Evolutionary conservation across 257 asterid species (phyloP).

Genomic region (Anisodus tanguticus): DNA sequence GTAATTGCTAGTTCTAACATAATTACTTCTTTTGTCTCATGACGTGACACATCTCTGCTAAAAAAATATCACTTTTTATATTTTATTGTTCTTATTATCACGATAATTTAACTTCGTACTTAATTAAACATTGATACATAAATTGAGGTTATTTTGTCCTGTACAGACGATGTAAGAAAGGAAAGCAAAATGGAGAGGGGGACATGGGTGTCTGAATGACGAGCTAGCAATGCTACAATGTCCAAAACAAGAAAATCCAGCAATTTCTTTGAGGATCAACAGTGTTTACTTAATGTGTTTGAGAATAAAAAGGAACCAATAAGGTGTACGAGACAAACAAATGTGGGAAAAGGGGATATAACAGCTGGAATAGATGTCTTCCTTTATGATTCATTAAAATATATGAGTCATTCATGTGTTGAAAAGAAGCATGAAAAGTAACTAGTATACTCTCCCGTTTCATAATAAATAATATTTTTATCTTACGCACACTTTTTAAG

Average conservation of each 20-base stretch:
- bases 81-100: too few relatives aligned
- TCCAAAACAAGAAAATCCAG: slow-evolving; percentile 29
- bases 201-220: slow-evolving; percentile 21
- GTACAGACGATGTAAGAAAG: slow-evolving; percentile 20
- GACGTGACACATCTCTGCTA: too few relatives aligned
- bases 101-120: too few relatives aligned
- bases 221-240: not conserved
- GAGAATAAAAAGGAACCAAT: not conserved
- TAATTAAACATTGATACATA: too few relatives aligned
- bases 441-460: too few relatives aligned
- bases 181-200: not conserved
- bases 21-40: too few relatives aligned
- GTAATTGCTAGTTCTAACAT: too few relatives aligned
- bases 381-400: not conserved
- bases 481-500: too few relatives aligned
- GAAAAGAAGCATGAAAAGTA: not conserved
- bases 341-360: not conserved
- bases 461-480: too few relatives aligned
- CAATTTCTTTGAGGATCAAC: slow-evolving; percentile 25
- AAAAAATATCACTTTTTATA: too few relatives aligned
- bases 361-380: not conserved
- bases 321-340: not conserved
- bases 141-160: not conserved
- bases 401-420: not conserved
- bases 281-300: not conserved